Conservation (phyloP, 768 basidiomycete species). For the Boletus eberwhitei region DNA sequence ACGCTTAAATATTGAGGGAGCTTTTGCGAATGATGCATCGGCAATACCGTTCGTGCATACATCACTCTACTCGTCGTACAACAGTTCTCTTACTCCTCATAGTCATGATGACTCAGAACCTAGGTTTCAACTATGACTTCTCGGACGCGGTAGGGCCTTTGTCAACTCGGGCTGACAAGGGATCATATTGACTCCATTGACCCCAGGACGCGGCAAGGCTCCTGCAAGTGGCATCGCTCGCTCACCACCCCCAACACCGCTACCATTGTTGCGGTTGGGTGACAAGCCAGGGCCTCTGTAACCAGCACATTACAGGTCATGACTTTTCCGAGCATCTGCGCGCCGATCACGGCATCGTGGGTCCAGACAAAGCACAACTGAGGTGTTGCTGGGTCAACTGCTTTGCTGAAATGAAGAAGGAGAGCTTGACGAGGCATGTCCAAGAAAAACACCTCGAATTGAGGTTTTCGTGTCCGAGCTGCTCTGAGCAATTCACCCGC, state of each 20-base stretch:
- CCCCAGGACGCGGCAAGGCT: slow-evolving; percentile 9
- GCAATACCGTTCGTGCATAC: slow-evolving; percentile 1
- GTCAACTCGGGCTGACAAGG: background rate
- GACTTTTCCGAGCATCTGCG: slow-evolving; percentile 25
- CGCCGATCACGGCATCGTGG: slow-evolving; percentile 15
- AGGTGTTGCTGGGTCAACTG: slow-evolving; percentile 22
- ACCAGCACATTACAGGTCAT: background rate
- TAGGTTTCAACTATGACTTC: slow-evolving; percentile 3
- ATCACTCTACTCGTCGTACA: background rate
- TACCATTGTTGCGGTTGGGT: slow-evolving; percentile 21
- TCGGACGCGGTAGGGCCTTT: slow-evolving; percentile 8
- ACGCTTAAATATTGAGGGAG: slow-evolving; percentile 17
- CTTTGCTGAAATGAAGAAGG: slow-evolving; percentile 20
- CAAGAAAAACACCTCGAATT: slow-evolving; percentile 23
- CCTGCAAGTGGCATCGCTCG: background rate
- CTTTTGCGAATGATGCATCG: slow-evolving; percentile 6
- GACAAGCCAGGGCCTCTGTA: background rate
- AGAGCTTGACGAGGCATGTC: slow-evolving; percentile 28
- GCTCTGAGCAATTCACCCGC: slow-evolving; percentile 26
- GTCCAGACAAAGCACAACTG: slow-evolving; percentile 7
- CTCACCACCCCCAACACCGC: background rate
- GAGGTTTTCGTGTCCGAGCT: slow-evolving; percentile 16
- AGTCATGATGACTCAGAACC: background rate
- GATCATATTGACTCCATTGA: background rate
- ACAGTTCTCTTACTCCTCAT: background rate